These are phyloP conservation scores for Trichophyton simii DNA, from an alignment of 2,329 filamentous ascomycete species.

Conservation along the genomic window DNA sequence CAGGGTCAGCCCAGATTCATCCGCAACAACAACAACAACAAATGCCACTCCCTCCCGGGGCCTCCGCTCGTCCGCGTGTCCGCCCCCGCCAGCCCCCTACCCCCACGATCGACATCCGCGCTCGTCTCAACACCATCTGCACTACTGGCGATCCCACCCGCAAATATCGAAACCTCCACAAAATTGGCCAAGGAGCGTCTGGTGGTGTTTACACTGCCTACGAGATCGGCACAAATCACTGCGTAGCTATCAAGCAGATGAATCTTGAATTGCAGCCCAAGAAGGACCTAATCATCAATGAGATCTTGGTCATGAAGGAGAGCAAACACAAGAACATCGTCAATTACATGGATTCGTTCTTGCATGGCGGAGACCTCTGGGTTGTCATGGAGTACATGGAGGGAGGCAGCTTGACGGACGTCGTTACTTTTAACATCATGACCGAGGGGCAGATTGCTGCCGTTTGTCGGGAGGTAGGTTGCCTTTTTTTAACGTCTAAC, in stretches of 20 bases:
- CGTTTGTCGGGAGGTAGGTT: conserved; percentile 66
- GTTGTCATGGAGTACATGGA: conserved; percentile 99
- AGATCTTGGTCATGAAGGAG: conserved; percentile 98
- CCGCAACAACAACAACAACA: too few relatives aligned
- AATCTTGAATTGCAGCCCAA: conserved; percentile 96
- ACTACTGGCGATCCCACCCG: conserved; percentile 78
- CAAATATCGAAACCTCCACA: conserved; percentile 75
- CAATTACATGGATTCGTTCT: conserved; percentile 96
- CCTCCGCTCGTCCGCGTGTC: conserved; percentile 52
- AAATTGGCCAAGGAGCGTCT: conserved; percentile 95
- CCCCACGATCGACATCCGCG: conserved; percentile 67
- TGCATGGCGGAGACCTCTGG: conserved; percentile 84
- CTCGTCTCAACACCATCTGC: conserved; percentile 77
- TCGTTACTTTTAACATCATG: conserved; percentile 99
- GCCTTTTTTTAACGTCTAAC: conserved; percentile 5
- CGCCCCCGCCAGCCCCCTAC: conserved; percentile 69
- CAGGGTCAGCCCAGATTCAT: conserved; percentile 5
- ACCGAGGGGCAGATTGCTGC: conserved; percentile 93
- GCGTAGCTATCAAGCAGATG: conserved; percentile 99
- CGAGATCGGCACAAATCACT: conserved; percentile 67
- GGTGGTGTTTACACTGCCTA: conserved; percentile 91
- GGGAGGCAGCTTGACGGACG: conserved; percentile 90
- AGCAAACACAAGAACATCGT: conserved; percentile 98
- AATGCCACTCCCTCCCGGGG: conserved; percentile 19
- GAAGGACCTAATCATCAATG: conserved; percentile 98